Evolutionary conservation across 1,284 basidiomycete genomes (phyloP).

Genomic region (Agaricales sp.): DNA sequence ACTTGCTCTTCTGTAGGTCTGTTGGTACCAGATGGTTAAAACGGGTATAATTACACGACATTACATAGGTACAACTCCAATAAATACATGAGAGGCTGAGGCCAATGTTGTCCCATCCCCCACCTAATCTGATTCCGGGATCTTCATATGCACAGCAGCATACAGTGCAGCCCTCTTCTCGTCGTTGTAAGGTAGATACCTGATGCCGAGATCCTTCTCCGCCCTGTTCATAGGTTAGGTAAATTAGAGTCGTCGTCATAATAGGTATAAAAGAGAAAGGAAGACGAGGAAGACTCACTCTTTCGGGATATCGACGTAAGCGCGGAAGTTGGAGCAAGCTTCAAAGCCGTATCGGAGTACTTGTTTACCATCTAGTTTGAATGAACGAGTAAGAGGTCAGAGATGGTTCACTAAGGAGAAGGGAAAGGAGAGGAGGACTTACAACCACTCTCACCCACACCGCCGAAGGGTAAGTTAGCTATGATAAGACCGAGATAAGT

Average conservation of each 20-base stretch:
- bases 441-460: constrained; percentile 38
- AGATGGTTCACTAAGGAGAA: not conserved
- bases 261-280: not conserved
- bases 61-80: too few species aligned
- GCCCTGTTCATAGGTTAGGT: constrained; percentile 13
- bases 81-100: too few species aligned
- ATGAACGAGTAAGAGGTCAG: not conserved
- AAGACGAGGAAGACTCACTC: constrained; percentile 15
- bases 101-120: too few species aligned
- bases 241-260: not conserved
- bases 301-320: constrained; percentile 28
- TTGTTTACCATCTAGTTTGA: constrained; percentile 33
- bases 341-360: constrained; percentile 35
- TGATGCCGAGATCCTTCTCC: constrained; percentile 18
- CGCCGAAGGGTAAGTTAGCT: constrained; percentile 38
- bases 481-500: not conserved
- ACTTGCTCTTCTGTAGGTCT: too few species aligned
- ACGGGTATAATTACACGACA: too few species aligned
- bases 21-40: too few species aligned
- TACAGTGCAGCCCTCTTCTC: constrained; percentile 1
- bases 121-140: not conserved
- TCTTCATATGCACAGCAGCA: not conserved
- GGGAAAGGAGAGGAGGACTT: constrained; percentile 12
- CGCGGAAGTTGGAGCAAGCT: constrained; percentile 34
- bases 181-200: constrained; percentile 26